These are phyloP conservation scores for Lanmaoa rubissima DNA, from an alignment of 768 basidiomycete species.

Conservation along the genomic window DNA sequence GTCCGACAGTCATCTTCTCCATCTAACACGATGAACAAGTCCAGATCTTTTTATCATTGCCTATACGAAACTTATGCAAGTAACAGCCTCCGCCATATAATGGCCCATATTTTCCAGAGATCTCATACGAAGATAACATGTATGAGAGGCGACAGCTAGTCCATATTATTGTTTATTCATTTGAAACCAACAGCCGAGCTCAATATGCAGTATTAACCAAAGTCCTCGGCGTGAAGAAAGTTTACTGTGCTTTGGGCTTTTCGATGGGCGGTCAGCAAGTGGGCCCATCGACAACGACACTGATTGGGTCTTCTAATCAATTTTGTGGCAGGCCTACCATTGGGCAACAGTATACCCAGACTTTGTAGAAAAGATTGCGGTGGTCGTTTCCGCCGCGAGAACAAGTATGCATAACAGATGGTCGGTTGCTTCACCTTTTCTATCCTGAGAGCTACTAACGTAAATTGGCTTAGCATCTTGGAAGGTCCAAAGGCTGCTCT, in stretches of 20 bases:
- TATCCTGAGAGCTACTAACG: neutral
- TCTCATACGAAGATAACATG: constrained; percentile 62
- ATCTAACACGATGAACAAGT: constrained; percentile 50
- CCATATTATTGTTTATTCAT: neutral
- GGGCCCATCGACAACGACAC: neutral
- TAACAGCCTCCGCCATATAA: constrained; percentile 51
- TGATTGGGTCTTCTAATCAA: neutral
- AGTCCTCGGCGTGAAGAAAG: constrained; percentile 41
- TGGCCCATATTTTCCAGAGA: constrained; percentile 55
- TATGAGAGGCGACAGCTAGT: constrained; percentile 20
- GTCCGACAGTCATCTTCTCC: constrained; percentile 50
- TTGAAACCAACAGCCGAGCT: constrained; percentile 40
- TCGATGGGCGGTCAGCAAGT: constrained; percentile 60
- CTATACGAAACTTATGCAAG: neutral
- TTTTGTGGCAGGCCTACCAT: constrained; percentile 43
- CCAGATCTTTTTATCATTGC: neutral
- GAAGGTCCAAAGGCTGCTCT: constrained; percentile 57
- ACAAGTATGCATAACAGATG: constrained; percentile 56
- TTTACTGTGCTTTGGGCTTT: constrained; percentile 49
- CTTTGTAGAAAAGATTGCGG: constrained; percentile 43
- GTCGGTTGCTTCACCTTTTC: constrained; percentile 27
- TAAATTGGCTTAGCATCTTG: constrained; percentile 40
- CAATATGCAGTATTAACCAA: constrained; percentile 53
- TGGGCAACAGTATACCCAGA: constrained; percentile 57
- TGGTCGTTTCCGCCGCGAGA: constrained; percentile 51